Conservation (phyloP, 2,329 filamentous ascomycete genomes). For the Phyllosticta capitalensis region DNA sequence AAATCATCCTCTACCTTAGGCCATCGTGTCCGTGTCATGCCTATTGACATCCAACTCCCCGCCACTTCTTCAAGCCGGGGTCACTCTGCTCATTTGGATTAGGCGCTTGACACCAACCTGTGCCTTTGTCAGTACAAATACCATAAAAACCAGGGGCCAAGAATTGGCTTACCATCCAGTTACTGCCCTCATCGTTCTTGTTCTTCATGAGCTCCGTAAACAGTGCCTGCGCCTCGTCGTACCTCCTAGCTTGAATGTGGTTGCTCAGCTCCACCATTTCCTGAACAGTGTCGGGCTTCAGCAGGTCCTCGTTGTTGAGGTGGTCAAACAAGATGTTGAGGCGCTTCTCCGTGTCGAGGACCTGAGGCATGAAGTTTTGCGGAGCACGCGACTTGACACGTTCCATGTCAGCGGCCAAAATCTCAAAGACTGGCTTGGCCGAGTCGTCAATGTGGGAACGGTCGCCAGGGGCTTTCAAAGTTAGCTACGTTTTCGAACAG, state of each 20-base stretch:
- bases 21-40: not conserved
- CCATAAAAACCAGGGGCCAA: not conserved
- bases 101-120: constrained; percentile 31
- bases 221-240: constrained; percentile 35
- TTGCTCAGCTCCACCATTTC: constrained; percentile 50
- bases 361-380: constrained; percentile 74
- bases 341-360: constrained; percentile 88
- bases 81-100: constrained; percentile 30
- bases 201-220: constrained; percentile 39
- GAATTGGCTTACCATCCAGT: constrained; percentile 41
- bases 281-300: constrained; percentile 68
- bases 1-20: not conserved
- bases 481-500: constrained; percentile 13
- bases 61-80: constrained; percentile 13
- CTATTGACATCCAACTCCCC: not conserved
- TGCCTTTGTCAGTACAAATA: constrained; percentile 8
- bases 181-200: constrained; percentile 40
- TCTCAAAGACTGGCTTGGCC: constrained; percentile 70
- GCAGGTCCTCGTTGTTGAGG: constrained; percentile 86
- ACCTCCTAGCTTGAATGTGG: constrained; percentile 32
- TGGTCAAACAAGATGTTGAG: constrained; percentile 93
- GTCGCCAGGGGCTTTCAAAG: constrained; percentile 55
- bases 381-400: constrained; percentile 81
- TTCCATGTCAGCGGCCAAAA: constrained; percentile 76
- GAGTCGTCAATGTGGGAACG: constrained; percentile 75